Percentiles rank a stretch among this genome's conserved stretches.
Conservation (phyloP, 352 stramenopile genomes). For the Phytophthora brassicae region DNA sequence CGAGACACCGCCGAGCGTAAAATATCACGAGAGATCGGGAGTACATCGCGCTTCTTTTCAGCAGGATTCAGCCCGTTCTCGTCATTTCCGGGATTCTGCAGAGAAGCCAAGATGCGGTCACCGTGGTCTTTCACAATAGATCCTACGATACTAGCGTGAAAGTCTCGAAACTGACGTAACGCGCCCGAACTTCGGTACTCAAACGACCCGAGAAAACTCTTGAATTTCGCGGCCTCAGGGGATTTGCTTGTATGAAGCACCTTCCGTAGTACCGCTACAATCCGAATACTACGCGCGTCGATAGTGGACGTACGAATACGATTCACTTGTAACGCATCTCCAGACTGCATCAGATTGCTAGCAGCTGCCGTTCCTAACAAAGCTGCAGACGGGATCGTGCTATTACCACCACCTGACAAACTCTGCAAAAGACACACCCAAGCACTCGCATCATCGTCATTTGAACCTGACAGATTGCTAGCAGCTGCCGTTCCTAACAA, state of each 20-base stretch:
- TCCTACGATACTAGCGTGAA: conserved; percentile 58
- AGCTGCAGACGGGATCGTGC: conserved; percentile 38
- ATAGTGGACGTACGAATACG: conserved; percentile 41
- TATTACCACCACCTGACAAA: conserved; percentile 44
- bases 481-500: too few species aligned
- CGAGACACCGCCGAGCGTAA: conserved; percentile 63
- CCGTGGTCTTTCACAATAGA: conserved; percentile 69
- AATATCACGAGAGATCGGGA: conserved; percentile 54
- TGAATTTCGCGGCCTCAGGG: conserved; percentile 66
- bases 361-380: conserved; percentile 39
- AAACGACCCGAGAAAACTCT: conserved; percentile 63
- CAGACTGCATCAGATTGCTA: conserved; percentile 38
- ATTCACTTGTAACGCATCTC: conserved; percentile 27
- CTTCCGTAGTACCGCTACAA: conserved; percentile 75
- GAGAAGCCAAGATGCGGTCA: conserved; percentile 56
- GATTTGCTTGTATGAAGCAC: conserved; percentile 82
- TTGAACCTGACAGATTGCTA: conserved; percentile 76
- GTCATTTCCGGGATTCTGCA: conserved; percentile 47
- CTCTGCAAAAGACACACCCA: conserved; percentile 86
- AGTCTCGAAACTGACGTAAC: conserved; percentile 63
- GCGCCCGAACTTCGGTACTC: conserved; percentile 44
- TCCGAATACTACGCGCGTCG: conserved; percentile 75
- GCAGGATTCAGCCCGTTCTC: conserved; percentile 8
- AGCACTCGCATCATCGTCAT: conserved; percentile 84
- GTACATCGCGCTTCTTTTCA: conserved; percentile 24